Evolutionary conservation across 1,284 basidiomycete species (phyloP).

Genomic region (Pterula multifida): DNA sequence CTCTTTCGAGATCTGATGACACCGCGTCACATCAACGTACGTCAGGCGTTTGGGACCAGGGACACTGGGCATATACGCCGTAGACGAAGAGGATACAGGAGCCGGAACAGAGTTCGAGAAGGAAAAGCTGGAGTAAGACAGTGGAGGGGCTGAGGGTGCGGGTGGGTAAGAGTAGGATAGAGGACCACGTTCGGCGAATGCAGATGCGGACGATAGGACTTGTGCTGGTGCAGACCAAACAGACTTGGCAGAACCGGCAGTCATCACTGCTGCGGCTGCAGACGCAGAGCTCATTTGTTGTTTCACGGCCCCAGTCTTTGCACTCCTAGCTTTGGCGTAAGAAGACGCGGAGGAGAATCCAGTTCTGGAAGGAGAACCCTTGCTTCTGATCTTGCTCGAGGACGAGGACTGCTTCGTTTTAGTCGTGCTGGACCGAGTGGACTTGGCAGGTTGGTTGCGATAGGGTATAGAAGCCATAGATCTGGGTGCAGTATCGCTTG

Average conservation of each 20-base stretch:
- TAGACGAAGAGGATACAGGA: neutral
- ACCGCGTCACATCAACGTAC: slow-evolving; percentile 59
- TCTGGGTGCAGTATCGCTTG: slow-evolving; percentile 28
- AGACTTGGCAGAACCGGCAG: too few relatives aligned
- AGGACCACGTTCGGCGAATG: too few relatives aligned
- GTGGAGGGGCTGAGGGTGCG: too few relatives aligned
- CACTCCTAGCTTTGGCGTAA: neutral
- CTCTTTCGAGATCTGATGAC: slow-evolving; percentile 69
- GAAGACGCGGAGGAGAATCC: neutral
- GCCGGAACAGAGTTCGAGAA: too few relatives aligned
- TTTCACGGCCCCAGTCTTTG: neutral
- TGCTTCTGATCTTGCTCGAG: neutral
- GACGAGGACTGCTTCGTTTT: slow-evolving; percentile 18
- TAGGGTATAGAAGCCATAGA: slow-evolving; percentile 17
- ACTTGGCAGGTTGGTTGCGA: slow-evolving; percentile 15
- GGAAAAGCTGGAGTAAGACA: too few relatives aligned
- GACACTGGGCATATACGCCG: slow-evolving; percentile 9
- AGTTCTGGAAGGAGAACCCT: neutral
- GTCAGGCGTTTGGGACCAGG: slow-evolving; percentile 42
- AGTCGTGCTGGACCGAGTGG: slow-evolving; percentile 9
- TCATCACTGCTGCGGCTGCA: too few relatives aligned
- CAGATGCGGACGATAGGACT: too few relatives aligned
- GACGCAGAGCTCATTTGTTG: neutral
- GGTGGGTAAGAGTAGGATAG: too few relatives aligned
- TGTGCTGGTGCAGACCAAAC: too few relatives aligned